Base-by-base conservation (phyloP, 345 rosid species). In the Bruguiera parviflora region DNA sequence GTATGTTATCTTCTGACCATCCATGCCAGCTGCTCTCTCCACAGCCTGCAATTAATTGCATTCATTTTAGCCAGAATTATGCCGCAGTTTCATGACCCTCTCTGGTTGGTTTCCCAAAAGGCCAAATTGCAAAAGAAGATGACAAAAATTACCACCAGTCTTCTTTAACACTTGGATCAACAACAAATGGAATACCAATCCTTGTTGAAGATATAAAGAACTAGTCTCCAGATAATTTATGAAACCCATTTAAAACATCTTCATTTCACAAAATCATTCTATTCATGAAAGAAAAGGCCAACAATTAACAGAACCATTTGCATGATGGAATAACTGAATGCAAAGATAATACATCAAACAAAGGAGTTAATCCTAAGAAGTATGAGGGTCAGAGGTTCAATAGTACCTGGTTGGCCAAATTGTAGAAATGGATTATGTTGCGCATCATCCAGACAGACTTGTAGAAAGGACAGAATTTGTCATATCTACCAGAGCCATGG, bases 361-460 rank as follows among this genome's bases (percentile, higher is more conserved):
- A 5, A n/a, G 13, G 21, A 8, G 0, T 8, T 7, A 53, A 53
- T 16, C 10, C 58, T 20, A 52, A 5, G n/a, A 53, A 2, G 24
- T 0, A 53, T 0, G 0, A 64, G 18, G 5, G 11, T 27, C 35
- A 31, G 16, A 15, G 39, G 58, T 21, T 0, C 47, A 61, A 13
- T 13, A 1, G 22, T 82, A 92, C 97, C 97, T 89, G 98, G 69
- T 96, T 96, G 79, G 99, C 96, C 86, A 96, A 77, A 80, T 85
- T 88, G 85, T 79, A 90, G 84, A 86, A 96, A 84, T 92, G 98
- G 67, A 95, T 87, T 47, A 92, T 92, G 86, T 96, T 96, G 77
- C 99, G 98, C 99, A 96, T 96, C 99, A 92, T 90, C 99, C 99
- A 96, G 59, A 96, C 92, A 32, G 98, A 92, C 80, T 96, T 96